phyloP scores from a whole-genome alignment of 495 filamentous ascomycete species.

The Neurospora sublineolata region DNA sequence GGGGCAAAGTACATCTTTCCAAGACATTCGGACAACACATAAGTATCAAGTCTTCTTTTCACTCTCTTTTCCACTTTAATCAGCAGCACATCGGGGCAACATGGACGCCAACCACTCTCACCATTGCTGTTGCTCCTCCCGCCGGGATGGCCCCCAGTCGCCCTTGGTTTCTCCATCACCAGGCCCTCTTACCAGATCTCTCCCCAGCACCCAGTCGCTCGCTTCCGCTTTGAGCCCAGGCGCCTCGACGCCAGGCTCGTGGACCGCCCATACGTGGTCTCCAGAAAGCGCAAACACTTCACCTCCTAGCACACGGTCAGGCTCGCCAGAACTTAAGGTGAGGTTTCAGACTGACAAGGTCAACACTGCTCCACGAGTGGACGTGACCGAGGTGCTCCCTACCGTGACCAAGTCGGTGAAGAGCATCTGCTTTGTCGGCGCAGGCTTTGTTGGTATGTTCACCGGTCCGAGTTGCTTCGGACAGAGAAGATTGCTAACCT shows the following conservation, averaged over 20 bases:
- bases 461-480: background rate
- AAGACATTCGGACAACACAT: background rate
- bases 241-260: constrained; percentile 10
- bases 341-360: constrained; percentile 2
- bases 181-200: constrained; percentile 7
- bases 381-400: background rate
- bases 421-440: constrained; percentile 32
- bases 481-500: background rate
- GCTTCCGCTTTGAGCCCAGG: constrained; percentile 14
- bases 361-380: constrained; percentile 1
- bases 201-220: constrained; percentile 17
- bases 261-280: constrained; percentile 12
- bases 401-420: constrained; percentile 21
- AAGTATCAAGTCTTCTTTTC: background rate
- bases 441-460: constrained; percentile 22
- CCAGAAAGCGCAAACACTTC: constrained; percentile 14
- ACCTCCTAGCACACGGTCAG: constrained; percentile 12
- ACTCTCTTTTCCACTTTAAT: background rate
- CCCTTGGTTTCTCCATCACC: background rate
- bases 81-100: background rate
- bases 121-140: background rate
- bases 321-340: constrained; percentile 14
- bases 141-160: background rate
- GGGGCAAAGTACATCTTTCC: background rate
- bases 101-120: background rate